Percentiles rank a stretch among this genome's conserved stretches.
These are phyloP conservation scores for Aspergillus sp. DNA, from an alignment of 2,329 filamentous ascomycete genomes.

Conservation along the genomic window DNA sequence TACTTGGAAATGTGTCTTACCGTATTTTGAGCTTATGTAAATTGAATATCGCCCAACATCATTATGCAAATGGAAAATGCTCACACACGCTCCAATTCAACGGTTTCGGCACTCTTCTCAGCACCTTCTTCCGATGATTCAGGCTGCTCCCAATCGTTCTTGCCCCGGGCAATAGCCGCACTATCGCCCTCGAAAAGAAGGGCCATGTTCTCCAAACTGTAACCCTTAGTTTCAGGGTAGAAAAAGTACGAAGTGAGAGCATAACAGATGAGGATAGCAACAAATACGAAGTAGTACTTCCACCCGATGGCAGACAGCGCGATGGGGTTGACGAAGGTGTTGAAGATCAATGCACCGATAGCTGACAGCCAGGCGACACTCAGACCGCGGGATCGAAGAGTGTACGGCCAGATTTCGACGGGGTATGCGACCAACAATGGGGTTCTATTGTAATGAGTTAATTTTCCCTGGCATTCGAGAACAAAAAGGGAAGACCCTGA, in stretches of 20 bases:
- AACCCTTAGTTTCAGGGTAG: constrained; percentile 16
- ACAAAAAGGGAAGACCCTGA: not conserved
- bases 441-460: constrained; percentile 13
- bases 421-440: constrained; percentile 23
- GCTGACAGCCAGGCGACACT: constrained; percentile 20
- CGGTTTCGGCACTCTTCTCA: not conserved
- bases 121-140: not conserved
- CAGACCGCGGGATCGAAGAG: constrained; percentile 25
- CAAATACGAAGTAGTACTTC: constrained; percentile 25
- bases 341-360: constrained; percentile 19
- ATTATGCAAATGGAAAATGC: not conserved
- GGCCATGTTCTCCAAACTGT: constrained; percentile 15
- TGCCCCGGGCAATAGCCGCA: not conserved
- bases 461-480: not conserved
- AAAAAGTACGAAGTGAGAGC: constrained; percentile 9
- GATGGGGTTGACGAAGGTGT: constrained; percentile 24
- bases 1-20: no score
- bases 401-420: constrained; percentile 26
- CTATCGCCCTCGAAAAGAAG: constrained; percentile 11
- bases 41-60: not conserved
- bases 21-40: not conserved
- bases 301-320: constrained; percentile 22
- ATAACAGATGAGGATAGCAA: constrained; percentile 12
- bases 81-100: not conserved
- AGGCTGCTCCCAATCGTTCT: not conserved